These are phyloP conservation scores for Hypomontagnella submonticulosa DNA, from an alignment of 495 filamentous ascomycete species.

Conservation along the genomic window DNA sequence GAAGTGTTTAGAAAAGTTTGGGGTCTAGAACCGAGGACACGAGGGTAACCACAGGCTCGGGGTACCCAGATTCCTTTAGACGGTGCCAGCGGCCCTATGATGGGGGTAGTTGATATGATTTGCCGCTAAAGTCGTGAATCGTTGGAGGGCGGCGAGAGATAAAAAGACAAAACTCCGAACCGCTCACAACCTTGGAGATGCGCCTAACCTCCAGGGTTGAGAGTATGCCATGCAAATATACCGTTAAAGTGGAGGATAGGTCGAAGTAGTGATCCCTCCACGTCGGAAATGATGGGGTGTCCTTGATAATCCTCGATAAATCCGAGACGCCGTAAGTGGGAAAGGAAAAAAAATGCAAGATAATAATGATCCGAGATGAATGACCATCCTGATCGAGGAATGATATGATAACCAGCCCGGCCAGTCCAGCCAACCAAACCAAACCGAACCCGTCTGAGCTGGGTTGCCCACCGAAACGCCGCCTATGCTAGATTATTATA, in stretches of 20 bases:
- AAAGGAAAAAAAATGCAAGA: constrained; percentile 36
- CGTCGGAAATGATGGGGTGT: constrained; percentile 30
- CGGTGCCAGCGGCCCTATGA: constrained; percentile 26
- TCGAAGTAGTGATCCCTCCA: constrained; percentile 25
- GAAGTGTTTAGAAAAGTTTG: constrained; percentile 30
- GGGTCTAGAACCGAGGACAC: constrained; percentile 42
- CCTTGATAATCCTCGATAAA: constrained; percentile 26
- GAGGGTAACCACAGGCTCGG: constrained; percentile 48
- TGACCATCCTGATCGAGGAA: constrained; percentile 34
- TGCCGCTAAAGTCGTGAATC: constrained; percentile 43
- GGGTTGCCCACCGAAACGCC: constrained; percentile 54
- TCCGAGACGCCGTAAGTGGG: constrained; percentile 38
- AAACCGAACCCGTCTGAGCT: constrained; percentile 35
- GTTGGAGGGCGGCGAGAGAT: constrained; percentile 29
- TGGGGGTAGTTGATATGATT: constrained; percentile 23
- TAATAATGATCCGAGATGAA: constrained; percentile 42
- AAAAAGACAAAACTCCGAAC: constrained; percentile 47
- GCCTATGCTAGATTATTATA: constrained; percentile 71
- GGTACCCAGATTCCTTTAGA: constrained; percentile 13
- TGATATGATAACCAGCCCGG: constrained; percentile 42
- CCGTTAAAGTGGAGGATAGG: constrained; percentile 28
- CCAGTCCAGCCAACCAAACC: constrained; percentile 40
- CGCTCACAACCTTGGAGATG: constrained; percentile 43
- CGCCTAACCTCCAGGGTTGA: constrained; percentile 39
- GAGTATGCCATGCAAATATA: constrained; percentile 44